Evolutionary conservation across 2,329 filamentous ascomycete species (phyloP), one percentile per base, ranked within the genome.

Genomic region (Davidsoniella neocaledoniae): DNA sequence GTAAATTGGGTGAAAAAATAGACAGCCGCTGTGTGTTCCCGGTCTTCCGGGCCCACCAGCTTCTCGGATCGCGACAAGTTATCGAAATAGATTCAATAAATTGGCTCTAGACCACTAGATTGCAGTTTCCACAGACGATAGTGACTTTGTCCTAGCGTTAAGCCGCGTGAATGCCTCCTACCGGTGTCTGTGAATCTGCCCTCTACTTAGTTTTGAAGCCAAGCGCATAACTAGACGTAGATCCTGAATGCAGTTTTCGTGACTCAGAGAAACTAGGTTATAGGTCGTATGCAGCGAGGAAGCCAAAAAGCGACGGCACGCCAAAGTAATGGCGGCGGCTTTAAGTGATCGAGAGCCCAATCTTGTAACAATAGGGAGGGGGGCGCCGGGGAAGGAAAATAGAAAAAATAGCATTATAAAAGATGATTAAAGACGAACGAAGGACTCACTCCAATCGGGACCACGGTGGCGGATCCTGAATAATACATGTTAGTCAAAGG

Each of bases 401-500:
- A 12, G 21, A 40, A 43, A 48, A 43, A 23, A 43, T 12, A 36
- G 33, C 12, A 46, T 17, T 7, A 10, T 26, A 5, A 43, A 21
- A 43, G 17, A 45, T 12, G 23, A 33, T 33, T 44, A 40, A 23
- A 46, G n/a, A 21, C 21, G 21, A 36, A 38, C 12, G 41, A 33
- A 8, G 55, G 60, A 77, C 84, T 82, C 72, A 91, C 86, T 94
- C 91, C 91, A 98, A 73, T 98, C 91, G 61, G 91, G 91, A 59
- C 91, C 91, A 67, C 91, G 82, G 69, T 98, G 91, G 60, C 93
- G 87, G 63, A 95, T 77, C 64, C 86, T 93, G 64, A 39, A 40
- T 47, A 40, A 33, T 16, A 42, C n/a, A 37, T 47, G 43, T 53
- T 50, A 53, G 42, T 50, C 47, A 53, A 50, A 19, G 29, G 40